Evolutionary conservation across 2,329 filamentous ascomycete genomes (phyloP), one percentile per base, ranked within the genome.

Genomic region (Orbilia oligospora): DNA sequence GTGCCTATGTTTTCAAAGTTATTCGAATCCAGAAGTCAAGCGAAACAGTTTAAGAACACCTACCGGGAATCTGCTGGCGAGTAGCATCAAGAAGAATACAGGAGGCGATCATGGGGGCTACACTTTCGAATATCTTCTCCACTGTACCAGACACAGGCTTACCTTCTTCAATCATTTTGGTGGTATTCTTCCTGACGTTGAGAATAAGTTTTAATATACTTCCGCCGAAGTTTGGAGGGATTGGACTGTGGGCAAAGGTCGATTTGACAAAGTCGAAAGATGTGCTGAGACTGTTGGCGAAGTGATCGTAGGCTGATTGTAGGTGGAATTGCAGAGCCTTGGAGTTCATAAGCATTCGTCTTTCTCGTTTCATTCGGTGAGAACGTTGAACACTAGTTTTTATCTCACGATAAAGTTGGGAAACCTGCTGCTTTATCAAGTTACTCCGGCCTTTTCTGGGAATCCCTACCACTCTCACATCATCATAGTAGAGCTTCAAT

Each of bases 241-340:
- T 87, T 0, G 86, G 87, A 66, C 85, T 87, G 44, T 85, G 84
- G 2, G 82, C 81, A 8, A 86, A 84, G 0, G 87, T 85, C 3
- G 85, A 85, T 61, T 86, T 82, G 44, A 88, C 85, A 79, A 88
- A 88, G 80, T 88, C 86, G 81, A 88, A 88, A 3, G 87, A 86
- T 0, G 82, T 82, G 56, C 87, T 83, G 3, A 88, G 81, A 46
- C 85, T 83, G 0, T 82, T 82, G 1, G 86, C 83, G 70, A 87
- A 89, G 77, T 88, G 87, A 56, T 87, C 85, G 80, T 88, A 88
- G 0, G 86, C 87, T 27, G 82, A 84, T 80, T 87, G 85, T 1
- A 88, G 82, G 80, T 88, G 88, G 0, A 83, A 80, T 46, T 88
- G 84, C 5, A 88, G 81, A 20, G 87, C 84, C 14, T 87, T 86